Evolutionary conservation across 495 filamentous ascomycete species (phyloP).

Genomic region (Elaphomyces granulatus): DNA sequence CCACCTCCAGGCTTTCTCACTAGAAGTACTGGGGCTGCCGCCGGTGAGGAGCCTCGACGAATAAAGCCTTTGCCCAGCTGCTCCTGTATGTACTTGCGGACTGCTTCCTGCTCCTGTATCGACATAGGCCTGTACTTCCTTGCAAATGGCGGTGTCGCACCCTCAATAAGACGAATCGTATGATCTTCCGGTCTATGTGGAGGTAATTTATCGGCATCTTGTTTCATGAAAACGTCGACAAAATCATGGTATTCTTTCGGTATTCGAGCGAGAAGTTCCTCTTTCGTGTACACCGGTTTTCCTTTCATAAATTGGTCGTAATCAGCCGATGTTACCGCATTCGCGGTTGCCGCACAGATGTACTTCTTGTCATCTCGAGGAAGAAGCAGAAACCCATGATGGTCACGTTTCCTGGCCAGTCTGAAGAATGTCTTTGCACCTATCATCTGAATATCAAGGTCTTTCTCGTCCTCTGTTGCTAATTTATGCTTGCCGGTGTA

Average conservation of each 20-base stretch:
- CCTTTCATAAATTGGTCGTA: background rate
- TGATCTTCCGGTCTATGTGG: background rate
- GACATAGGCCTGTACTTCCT: background rate
- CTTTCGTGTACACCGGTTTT: background rate
- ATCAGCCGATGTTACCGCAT: background rate
- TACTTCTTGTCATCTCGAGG: background rate
- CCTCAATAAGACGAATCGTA: background rate
- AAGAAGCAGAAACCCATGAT: background rate
- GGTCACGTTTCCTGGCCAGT: background rate
- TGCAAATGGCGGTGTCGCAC: background rate
- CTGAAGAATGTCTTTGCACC: background rate
- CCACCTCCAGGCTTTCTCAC: background rate
- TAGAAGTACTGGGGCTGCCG: background rate
- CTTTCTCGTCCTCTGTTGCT: too few relatives aligned
- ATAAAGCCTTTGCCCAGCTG: background rate
- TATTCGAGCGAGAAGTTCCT: background rate
- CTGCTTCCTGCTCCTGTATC: background rate
- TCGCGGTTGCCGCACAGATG: background rate
- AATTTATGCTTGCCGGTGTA: too few relatives aligned
- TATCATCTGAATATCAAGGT: background rate
- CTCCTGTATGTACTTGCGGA: background rate
- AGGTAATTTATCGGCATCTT: background rate
- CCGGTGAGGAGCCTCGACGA: background rate
- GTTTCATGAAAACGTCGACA: constrained; percentile 4
- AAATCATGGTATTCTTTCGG: constrained; percentile 8